phyloP scores from a whole-genome alignment of 805 yeast genomes.

The Zygosaccharomyces siamensis region DNA sequence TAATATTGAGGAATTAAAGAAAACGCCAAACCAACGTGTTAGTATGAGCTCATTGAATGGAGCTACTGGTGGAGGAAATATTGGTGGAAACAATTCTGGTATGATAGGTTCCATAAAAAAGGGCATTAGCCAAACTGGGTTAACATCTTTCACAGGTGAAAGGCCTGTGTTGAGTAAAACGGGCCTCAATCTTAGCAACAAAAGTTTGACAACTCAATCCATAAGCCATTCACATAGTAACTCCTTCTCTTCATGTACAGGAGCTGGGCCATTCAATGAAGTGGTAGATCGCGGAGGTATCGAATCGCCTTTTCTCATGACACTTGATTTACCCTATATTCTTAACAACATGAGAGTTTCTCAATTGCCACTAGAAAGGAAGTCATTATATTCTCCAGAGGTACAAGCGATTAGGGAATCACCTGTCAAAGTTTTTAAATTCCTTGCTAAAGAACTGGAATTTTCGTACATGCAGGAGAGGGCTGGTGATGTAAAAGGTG shows the following conservation, averaged over 20 bases:
- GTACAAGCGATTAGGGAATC: conserved; percentile 24
- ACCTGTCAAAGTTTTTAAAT: conserved; percentile 33
- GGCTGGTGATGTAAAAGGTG: conserved; percentile 16
- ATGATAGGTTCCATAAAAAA: conserved; percentile 15
- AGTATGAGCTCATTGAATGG: conserved; percentile 8
- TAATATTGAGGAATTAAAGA: conserved; percentile 11
- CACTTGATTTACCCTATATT: conserved; percentile 31
- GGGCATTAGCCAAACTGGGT: conserved; percentile 18
- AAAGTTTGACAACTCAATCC: conserved; percentile 14
- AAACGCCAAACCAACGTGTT: conserved; percentile 6
- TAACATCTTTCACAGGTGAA: conserved; percentile 14
- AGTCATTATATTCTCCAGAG: conserved; percentile 9
- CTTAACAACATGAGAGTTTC: conserved; percentile 27
- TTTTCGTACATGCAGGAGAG: conserved; percentile 27
- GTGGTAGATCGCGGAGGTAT: conserved; percentile 6
- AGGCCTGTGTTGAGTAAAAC: conserved; percentile 16
- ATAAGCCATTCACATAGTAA: conserved; percentile 10
- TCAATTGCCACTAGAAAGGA: conserved; percentile 14
- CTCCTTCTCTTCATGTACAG: conserved; percentile 16
- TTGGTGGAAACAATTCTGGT: conserved; percentile 6
- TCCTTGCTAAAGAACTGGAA: conserved; percentile 31
- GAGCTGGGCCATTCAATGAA: conserved; percentile 10
- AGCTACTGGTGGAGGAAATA: background rate
- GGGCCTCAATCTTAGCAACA: conserved; percentile 17
- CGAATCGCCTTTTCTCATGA: conserved; percentile 25